These are phyloP conservation scores for Colletotrichum sp. DNA, from an alignment of 2,329 filamentous ascomycete genomes.

Conservation along the genomic window DNA sequence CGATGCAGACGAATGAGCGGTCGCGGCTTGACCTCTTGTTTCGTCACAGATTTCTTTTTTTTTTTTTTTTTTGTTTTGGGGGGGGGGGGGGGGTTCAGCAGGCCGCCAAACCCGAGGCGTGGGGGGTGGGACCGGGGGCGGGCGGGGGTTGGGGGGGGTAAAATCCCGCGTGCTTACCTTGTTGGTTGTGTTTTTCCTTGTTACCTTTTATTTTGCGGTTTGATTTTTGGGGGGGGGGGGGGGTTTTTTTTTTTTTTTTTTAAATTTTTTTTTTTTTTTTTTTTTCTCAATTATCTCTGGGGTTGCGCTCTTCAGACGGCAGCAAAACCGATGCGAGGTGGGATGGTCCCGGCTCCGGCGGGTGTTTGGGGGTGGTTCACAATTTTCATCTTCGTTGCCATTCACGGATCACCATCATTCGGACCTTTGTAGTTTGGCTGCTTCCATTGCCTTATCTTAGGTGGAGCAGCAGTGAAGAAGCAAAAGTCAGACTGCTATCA, in stretches of 20 bases:
- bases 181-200: too few relatives aligned
- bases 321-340: background rate
- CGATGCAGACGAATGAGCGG: slow-evolving; percentile 10
- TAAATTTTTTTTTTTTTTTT: background rate
- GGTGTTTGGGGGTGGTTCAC: background rate
- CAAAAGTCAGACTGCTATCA: background rate
- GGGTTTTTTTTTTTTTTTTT: too few relatives aligned
- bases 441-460: slow-evolving; percentile 1
- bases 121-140: too few relatives aligned
- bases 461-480: background rate
- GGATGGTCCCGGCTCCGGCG: slow-evolving; percentile 5
- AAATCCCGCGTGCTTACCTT: too few relatives aligned
- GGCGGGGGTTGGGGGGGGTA: too few relatives aligned
- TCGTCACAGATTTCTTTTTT: slow-evolving; percentile 16
- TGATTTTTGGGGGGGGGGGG: too few relatives aligned
- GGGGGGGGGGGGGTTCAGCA: too few relatives aligned
- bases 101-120: too few relatives aligned
- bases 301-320: background rate
- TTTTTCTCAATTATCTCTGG: background rate
- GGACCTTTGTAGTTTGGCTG: background rate
- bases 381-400: background rate
- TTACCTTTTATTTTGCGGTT: too few relatives aligned
- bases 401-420: background rate
- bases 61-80: too few relatives aligned
- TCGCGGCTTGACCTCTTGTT: slow-evolving; percentile 20